Evolutionary conservation across 2,329 filamentous ascomycete species (phyloP), one percentile per base, ranked within the genome.

Genomic region (Claviceps lovelessii): DNA sequence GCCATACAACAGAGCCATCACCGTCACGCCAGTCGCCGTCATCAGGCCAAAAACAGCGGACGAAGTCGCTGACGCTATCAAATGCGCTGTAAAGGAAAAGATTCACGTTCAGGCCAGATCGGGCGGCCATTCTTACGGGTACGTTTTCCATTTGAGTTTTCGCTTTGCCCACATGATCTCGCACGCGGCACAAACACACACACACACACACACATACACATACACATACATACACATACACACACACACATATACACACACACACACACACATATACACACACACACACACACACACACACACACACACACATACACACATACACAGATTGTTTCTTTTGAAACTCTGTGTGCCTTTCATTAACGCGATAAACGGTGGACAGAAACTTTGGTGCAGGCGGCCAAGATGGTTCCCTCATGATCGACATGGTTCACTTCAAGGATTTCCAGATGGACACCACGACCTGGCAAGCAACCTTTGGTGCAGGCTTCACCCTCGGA

Each of bases 51-150:
- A 69, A 5, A 78, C 68, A 0, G 69, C 73, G 11, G 65, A 76
- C 28, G 77, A 84, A 54, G 75, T 85, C 2, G 73, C 79, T 1
- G 74, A 68, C 23, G 76, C 80, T 15, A 73, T 85, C 44, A 74
- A 76, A 52, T 85, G 81, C 61, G 82, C 81, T 5, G 69, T 63
- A 2, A 58, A 73, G 29, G 68, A 71, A 55, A 68, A 68, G 6
- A 65, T 78, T 53, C 76, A 78, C 58, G 79, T 85, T 0, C 80
- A 84, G 62, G 76, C 82, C 28, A 78, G 74, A 58, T 81, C 79
- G 1, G 83, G 82, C 4, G 83, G 83, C 0, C 83, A 85, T 61
- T 84, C 80, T 0, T 86, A 82, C 58, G 81, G 72, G 76, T 78
- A 64, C 60, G 73, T 57, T n/a, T 8, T 15, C 23, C 23, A 7